Conservation (phyloP, 2,329 filamentous ascomycete species). For the Colletotrichum sublineola region DNA sequence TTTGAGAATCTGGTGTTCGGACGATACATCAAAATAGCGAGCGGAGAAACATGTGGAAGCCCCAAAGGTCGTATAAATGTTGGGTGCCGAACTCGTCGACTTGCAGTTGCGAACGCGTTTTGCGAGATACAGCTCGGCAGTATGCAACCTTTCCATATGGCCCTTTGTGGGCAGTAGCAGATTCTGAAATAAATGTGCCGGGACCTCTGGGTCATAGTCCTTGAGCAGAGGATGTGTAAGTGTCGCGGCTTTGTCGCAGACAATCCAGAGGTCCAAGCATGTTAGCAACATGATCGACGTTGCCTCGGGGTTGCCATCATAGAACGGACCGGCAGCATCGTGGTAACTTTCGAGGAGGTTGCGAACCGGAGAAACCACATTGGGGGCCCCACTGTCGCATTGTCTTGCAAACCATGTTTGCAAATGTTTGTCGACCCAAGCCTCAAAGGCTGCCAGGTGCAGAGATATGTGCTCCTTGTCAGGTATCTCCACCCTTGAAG, state of each 20-base stretch:
- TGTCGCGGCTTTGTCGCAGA: constrained; percentile 63
- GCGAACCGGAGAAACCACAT: constrained; percentile 17
- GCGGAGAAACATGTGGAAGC: constrained; percentile 58
- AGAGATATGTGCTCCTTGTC: background rate
- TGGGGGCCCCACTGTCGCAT: constrained; percentile 31
- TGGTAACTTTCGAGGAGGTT: constrained; percentile 44
- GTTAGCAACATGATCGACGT: constrained; percentile 69
- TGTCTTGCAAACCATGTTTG: background rate
- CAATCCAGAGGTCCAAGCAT: constrained; percentile 70
- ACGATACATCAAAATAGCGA: constrained; percentile 61
- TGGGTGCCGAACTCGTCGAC: constrained; percentile 24
- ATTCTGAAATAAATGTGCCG: constrained; percentile 53
- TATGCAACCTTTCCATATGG: constrained; percentile 61
- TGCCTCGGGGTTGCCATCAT: constrained; percentile 58
- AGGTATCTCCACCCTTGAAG: background rate
- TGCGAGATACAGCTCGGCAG: constrained; percentile 62
- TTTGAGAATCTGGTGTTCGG: constrained; percentile 11
- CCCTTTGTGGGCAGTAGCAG: constrained; percentile 58
- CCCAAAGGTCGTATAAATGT: constrained; percentile 55
- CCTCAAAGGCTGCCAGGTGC: constrained; percentile 55
- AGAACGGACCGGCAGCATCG: constrained; percentile 46
- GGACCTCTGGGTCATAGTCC: constrained; percentile 63
- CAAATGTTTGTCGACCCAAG: constrained; percentile 52
- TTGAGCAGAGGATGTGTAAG: constrained; percentile 55
- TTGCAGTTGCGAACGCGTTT: constrained; percentile 47